phyloP scores from a whole-genome alignment of 176 grass and related monocot species.

The Musa schizocarpa region DNA sequence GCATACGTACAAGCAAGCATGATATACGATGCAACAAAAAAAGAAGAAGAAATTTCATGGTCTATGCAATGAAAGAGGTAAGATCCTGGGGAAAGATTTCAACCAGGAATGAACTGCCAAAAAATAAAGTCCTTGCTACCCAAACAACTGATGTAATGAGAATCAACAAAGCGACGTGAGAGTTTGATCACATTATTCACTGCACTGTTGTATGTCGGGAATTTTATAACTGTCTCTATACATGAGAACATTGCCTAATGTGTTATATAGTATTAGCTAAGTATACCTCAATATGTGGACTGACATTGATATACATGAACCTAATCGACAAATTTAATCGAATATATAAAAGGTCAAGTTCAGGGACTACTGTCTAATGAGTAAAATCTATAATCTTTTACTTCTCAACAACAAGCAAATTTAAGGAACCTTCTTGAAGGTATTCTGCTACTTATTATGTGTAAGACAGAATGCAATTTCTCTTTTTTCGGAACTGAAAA shows the following conservation, averaged over 20 bases:
- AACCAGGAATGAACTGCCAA: neutral
- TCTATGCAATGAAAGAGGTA: neutral
- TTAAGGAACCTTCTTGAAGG: neutral
- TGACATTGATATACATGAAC: no score
- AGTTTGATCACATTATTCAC: no score
- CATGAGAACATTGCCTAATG: no score
- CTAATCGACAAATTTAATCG: neutral
- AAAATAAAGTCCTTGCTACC: neutral
- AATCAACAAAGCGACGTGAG: no score
- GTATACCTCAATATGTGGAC: no score
- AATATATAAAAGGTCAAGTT: neutral
- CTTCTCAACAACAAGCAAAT: neutral
- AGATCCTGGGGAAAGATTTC: neutral
- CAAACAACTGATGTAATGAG: neutral
- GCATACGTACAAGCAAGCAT: no score
- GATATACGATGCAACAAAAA: neutral
- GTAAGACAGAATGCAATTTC: neutral
- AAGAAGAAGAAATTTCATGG: neutral
- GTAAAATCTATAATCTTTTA: neutral
- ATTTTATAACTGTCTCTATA: no score
- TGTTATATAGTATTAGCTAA: no score
- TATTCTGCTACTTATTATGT: neutral
- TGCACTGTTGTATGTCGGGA: no score
- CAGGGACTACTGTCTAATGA: neutral
- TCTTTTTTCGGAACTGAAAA: neutral